These are phyloP conservation scores for Achaetomium macrosporum DNA, from an alignment of 2,329 filamentous ascomycete species.

Conservation along the genomic window DNA sequence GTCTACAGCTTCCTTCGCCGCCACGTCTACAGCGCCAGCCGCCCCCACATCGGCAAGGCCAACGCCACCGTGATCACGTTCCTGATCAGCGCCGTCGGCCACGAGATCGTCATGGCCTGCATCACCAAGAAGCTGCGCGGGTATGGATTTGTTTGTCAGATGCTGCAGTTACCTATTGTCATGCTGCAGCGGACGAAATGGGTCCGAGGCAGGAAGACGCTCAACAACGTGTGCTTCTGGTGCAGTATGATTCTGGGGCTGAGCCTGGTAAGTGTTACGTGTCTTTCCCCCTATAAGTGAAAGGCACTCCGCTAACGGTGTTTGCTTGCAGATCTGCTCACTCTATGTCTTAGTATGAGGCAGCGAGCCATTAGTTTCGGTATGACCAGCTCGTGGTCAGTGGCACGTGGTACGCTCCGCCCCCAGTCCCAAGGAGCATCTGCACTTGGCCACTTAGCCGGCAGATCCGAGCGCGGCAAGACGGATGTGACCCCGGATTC, in stretches of 20 bases:
- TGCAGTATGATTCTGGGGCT: conserved; percentile 83
- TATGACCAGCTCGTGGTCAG: not conserved
- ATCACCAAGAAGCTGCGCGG: conserved; percentile 95
- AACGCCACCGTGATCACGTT: conserved; percentile 88
- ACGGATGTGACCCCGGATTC: not conserved
- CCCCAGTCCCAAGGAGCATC: not conserved
- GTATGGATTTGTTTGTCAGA: conserved; percentile 91
- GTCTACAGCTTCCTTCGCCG: conserved; percentile 92
- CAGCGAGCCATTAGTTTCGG: not conserved
- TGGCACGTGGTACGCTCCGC: conserved; percentile 9
- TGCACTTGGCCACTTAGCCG: not conserved
- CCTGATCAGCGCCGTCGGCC: conserved; percentile 78
- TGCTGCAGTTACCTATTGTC: conserved; percentile 95
- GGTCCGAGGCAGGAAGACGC: conserved; percentile 65
- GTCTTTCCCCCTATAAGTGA: conserved; percentile 2
- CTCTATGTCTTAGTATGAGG: conserved; percentile 47
- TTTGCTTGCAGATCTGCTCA: conserved; percentile 41
- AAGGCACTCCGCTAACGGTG: not conserved
- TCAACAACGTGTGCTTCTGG: conserved; percentile 92
- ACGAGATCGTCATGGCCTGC: conserved; percentile 95
- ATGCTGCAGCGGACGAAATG: conserved; percentile 76
- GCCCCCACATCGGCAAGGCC: conserved; percentile 67
- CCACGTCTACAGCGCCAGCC: conserved; percentile 84
- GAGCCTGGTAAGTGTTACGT: conserved; percentile 58
- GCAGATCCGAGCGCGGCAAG: not conserved